Evolutionary conservation across 2,329 filamentous ascomycete genomes (phyloP), one percentile per base, ranked within the genome.

Genomic region (Bretziella fagacearum): DNA sequence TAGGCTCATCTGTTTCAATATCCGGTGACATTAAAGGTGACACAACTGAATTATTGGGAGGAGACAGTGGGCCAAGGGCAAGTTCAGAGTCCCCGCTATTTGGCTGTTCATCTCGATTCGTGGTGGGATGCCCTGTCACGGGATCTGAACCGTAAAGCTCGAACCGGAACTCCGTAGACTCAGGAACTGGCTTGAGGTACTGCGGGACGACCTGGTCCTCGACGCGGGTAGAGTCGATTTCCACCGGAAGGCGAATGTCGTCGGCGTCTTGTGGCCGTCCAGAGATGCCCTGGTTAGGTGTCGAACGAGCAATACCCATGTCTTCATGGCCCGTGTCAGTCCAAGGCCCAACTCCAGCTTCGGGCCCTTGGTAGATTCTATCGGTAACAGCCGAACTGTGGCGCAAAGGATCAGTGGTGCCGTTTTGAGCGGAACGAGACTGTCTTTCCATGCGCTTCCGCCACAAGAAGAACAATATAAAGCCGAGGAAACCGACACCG

Each of bases 221-320:
- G 11, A 23, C 4, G 7, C 35, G 15, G n/a, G 35, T 20, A 6
- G 35, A 39, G 18, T 39, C 35, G 10, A 39, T 39, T 39, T 39
- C 27, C 20, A 76, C 70, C 3, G 72, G 65, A 17, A 60, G 61
- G 1, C 63, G 57, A 33, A 73, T 71, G 53, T 74, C 69, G 7
- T 61, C 63, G 3, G 71, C 70, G 11, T 59, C 60, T 10, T 70
- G 59, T 6, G 72, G 69, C 37, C 57, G 56, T 18, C 62, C 46
- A 2, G 67, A 65, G 1, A 64, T 64, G 27, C 62, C 58, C n/a
- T 53, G 53, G 6, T 25, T 27, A 6, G 56, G 55, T n/a, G n/a
- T 30, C 27, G 27, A n/a, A 11, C 27, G 27, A 10, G 10, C 27
- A 30, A 30, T 30, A 10, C n/a, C 27, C 5, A 11, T n/a, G 4